Conservation (phyloP, 352 stramenopile genomes). For the Globisporangium alternatum region DNA sequence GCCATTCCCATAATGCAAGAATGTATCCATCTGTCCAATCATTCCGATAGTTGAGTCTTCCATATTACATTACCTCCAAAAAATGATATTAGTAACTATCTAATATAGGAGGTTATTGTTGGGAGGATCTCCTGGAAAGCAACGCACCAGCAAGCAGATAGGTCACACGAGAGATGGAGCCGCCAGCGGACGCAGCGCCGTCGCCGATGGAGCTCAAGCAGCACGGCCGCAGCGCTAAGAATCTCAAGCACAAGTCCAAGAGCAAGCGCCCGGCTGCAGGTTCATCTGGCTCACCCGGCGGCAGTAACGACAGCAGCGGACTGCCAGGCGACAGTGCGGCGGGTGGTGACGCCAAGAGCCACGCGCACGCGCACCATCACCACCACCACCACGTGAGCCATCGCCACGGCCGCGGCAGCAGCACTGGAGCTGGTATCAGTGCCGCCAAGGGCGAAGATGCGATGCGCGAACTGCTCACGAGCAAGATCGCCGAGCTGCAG, state of each 20-base stretch:
- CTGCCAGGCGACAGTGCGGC: conserved; percentile 6
- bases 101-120: too few relatives aligned
- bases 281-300: conserved; percentile 15
- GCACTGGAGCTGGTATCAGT: conserved; percentile 12
- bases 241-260: conserved; percentile 84
- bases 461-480: conserved; percentile 70
- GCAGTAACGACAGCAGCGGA: conserved; percentile 11
- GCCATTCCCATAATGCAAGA: too few relatives aligned
- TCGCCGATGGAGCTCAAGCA: conserved; percentile 60
- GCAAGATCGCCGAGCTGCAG: conserved; percentile 86
- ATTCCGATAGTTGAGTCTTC: too few relatives aligned
- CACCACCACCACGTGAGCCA: conserved; percentile 14
- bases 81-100: too few relatives aligned
- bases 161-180: not conserved
- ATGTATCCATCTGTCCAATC: too few relatives aligned
- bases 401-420: conserved; percentile 27
- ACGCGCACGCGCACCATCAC: conserved; percentile 15
- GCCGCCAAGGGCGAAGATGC: conserved; percentile 36
- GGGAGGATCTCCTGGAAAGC: not conserved
- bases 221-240: conserved; percentile 53
- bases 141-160: not conserved
- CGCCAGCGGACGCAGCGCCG: not conserved
- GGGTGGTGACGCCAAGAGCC: conserved; percentile 22
- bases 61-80: too few relatives aligned
- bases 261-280: conserved; percentile 34